Evolutionary conservation across 768 basidiomycete genomes (phyloP), one percentile per base, ranked within the genome.

Genomic region (Lactifluus echinatus): DNA sequence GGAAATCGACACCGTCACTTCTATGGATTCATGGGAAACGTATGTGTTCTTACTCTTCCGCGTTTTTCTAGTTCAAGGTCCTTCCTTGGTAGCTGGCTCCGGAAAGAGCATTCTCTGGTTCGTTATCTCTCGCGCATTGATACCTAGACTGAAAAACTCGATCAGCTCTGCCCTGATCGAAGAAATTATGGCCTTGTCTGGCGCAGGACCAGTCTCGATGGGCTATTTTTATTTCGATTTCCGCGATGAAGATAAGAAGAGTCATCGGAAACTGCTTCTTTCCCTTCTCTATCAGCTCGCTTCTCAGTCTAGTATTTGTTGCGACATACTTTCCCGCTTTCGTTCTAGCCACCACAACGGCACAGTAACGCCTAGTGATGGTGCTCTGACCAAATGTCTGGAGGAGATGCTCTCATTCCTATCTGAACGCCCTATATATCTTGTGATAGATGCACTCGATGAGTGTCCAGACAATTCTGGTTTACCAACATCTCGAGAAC

Each of bases 361-460:
- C 3, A 28, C 15, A 29, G n/a, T 8, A 17, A 2, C 46, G 8
- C 55, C 55, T 12, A 42, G 37, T 24, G 39, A 50, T 15, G 8
- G 6, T 10, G 14, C 12, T 5, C 10, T 56, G 15, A 21, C 12
- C 8, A 8, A 15, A 19, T 56, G 55, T 8, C 36, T 56, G 17
- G 34, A 43, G 11, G 19, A 56, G 8, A 34, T 44, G n/a, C 17
- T 56, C 3, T 8, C 23, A 33, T 21, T 51, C 3, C 17, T 12
- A 1, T 10, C 3, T 24, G 15, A 21, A 48, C 8, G 15, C 5
- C 10, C 15, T 3, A 8, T 47, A 2, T 55, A 40, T 23, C 19
- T 55, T 3, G 34, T 50, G 2, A 3, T 45, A 23, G 55, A 56
- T 24, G 55, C 49, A 3, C 23, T 56, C 23, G 55, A 56, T 28